Percentiles rank a stretch among this genome's conserved stretches.
Evolutionary conservation across 148 eudicot genomes (phyloP).

Genomic region (Hydrangea macrophylla): DNA sequence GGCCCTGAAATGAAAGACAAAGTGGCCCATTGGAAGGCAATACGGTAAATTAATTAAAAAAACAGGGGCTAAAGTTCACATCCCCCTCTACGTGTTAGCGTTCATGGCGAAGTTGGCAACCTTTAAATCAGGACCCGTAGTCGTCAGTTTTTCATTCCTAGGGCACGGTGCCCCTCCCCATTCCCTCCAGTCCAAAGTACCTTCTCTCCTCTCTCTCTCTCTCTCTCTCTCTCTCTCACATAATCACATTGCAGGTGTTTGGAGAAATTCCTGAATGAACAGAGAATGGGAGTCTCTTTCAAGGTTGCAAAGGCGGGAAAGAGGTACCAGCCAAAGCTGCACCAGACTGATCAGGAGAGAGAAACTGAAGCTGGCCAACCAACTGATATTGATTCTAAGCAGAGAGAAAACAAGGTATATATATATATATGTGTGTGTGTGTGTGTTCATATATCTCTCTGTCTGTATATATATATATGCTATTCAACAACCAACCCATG

Average conservation of each 20-base stretch:
- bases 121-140: slow-evolving; percentile 4
- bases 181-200: background rate
- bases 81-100: slow-evolving; percentile 7
- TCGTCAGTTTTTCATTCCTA: slow-evolving; percentile 4
- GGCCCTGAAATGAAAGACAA: background rate
- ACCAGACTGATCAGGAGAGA: background rate
- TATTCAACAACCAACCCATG: background rate
- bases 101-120: slow-evolving; percentile 17
- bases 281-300: slow-evolving; percentile 16
- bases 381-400: background rate
- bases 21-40: background rate
- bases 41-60: background rate
- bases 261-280: slow-evolving; percentile 4
- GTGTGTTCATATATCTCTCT: background rate
- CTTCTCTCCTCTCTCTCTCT: background rate
- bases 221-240: too few relatives aligned
- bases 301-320: slow-evolving; percentile 16
- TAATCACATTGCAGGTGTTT: background rate
- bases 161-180: slow-evolving; percentile 3
- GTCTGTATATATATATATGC: background rate
- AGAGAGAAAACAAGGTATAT: slow-evolving; percentile 11
- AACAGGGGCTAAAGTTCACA: background rate
- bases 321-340: slow-evolving; percentile 11
- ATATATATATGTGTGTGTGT: background rate
- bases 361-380: background rate